Evolutionary conservation across 345 rosid species (phyloP), one percentile per base, ranked within the genome.

Genomic region (Gossypium thurberi): DNA sequence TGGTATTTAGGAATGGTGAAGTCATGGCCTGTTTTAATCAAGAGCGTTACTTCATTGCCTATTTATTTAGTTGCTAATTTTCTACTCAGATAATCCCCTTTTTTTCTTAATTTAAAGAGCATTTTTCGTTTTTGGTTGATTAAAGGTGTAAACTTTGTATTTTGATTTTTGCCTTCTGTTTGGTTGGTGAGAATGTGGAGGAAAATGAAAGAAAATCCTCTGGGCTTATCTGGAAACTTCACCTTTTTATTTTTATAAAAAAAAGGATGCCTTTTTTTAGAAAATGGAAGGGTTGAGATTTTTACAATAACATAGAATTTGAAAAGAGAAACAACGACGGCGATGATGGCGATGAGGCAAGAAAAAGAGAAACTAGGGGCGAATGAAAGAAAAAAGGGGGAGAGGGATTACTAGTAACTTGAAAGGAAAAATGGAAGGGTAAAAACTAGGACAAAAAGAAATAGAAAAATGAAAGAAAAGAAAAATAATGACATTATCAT

Each of bases 1-100:
- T 92, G 98, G 99, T 91, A 95, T 78, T 74, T 95, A 84, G 87
- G 84, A 11, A 87, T 87, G 97, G 83, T 95, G 21, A 87, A 92
- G 84, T 81, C 98, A 0, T 68, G 93, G 21, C 96, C 99, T 33
- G 69, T 95, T 81, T 65, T 92, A 12, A 91, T 97, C 0, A 95
- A 95, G 82, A 88, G 94, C 40, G 56, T 83, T 70, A 89, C 97
- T 1, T 79, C 87, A 8, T 79, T 91, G 42, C 80, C 87, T 72
- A 88, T 89, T 75, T 95, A 92, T 79, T 71, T 81, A 10, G 97
- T 97, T 10, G 96, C 96, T 44, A 98, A 91, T 78, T 76, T 92
- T 88, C 99, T 14, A 84, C 98, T 66, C 98, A 95, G 99, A 97
- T 90, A 23, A 61, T 13, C 59, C 59, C 26, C 2, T 6, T 20